A percentile compares a stretch with the other conserved stretches of the same genome.
Evolutionary conservation across 495 filamentous ascomycete genomes (phyloP).

Genomic region (Entonaema liquescens): DNA sequence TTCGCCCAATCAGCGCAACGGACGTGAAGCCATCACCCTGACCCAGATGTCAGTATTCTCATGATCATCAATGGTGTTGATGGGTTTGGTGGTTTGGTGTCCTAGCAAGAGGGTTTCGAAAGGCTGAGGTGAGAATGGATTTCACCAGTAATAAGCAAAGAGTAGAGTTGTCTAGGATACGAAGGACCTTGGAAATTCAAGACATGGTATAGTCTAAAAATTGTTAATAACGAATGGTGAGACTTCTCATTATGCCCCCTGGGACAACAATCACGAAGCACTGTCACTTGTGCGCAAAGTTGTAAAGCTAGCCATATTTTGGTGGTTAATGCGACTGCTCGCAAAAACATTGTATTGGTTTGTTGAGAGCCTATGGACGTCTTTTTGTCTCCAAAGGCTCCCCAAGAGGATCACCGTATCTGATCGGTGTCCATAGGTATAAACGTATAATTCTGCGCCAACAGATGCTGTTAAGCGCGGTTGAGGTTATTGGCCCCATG

Average conservation of each 20-base stretch:
- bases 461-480: constrained; percentile 27
- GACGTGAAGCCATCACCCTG: constrained; percentile 31
- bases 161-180: not conserved
- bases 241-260: constrained; percentile 28
- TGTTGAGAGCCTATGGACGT: constrained; percentile 39
- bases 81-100: not conserved
- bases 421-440: constrained; percentile 27
- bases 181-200: not conserved
- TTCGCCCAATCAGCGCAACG: constrained; percentile 40
- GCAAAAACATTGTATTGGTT: constrained; percentile 46
- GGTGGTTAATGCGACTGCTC: constrained; percentile 40
- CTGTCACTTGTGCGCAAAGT: constrained; percentile 15
- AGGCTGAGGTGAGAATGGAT: not conserved
- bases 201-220: not conserved
- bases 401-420: constrained; percentile 25
- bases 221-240: constrained; percentile 9
- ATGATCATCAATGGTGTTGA: constrained; percentile 6
- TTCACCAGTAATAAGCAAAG: not conserved
- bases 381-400: constrained; percentile 28
- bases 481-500: constrained; percentile 36
- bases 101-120: constrained; percentile 5
- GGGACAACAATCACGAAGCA: constrained; percentile 9
- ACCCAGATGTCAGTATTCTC: constrained; percentile 8
- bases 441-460: constrained; percentile 43
- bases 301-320: constrained; percentile 25